Percentiles rank a stretch among this genome's conserved stretches.
phyloP scores from a whole-genome alignment of 257 asterid genomes.

The Nicotiana attenuata region DNA sequence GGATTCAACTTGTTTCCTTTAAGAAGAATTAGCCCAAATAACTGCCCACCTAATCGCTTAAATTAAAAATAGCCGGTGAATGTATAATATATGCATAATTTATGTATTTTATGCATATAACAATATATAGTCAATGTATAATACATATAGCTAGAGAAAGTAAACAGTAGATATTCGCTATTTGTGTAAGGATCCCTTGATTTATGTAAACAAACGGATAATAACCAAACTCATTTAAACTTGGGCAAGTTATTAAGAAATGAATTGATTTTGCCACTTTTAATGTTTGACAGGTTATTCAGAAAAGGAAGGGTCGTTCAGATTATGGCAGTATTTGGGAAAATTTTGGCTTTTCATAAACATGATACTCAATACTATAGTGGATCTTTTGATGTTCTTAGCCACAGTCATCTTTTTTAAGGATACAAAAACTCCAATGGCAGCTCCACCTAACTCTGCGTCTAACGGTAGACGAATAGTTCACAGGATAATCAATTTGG shows the following conservation, averaged over 20 bases:
- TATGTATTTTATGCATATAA: no score
- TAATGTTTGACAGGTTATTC: not conserved
- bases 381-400: not conserved
- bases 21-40: no score
- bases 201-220: no score
- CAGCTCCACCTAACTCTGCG: not conserved
- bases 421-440: slow-evolving; percentile 11
- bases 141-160: no score
- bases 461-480: not conserved
- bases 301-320: not conserved
- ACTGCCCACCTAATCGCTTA: no score
- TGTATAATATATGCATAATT: no score
- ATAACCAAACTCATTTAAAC: not conserved
- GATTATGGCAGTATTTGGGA: not conserved
- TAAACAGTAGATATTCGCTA: no score
- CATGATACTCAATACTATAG: not conserved
- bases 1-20: no score
- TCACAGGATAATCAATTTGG: not conserved
- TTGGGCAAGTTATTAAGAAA: no score
- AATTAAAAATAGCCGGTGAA: no score
- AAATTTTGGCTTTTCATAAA: not conserved
- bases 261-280: not conserved
- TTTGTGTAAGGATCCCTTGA: no score
- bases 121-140: no score
- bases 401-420: slow-evolving; percentile 7